phyloP scores from a whole-genome alignment of 148 eudicot genomes.

The Dysphania ambrosioides region DNA sequence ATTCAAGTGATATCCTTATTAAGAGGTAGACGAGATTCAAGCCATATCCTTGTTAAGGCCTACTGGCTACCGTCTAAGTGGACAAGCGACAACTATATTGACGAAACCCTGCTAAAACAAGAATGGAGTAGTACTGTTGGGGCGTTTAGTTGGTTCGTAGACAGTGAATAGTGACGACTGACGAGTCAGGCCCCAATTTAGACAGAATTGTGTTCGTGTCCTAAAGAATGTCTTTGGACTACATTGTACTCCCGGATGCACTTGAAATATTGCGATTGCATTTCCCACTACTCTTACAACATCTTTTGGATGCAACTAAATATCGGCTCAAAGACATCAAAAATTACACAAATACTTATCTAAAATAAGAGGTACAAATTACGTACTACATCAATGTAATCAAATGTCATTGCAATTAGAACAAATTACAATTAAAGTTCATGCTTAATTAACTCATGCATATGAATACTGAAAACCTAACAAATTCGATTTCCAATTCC shows the following conservation, averaged over 20 bases:
- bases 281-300: no score
- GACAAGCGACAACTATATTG: background rate
- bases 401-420: background rate
- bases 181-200: no score
- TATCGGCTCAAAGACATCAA: no score
- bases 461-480: background rate
- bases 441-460: background rate
- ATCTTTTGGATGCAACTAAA: no score
- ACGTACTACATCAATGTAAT: background rate
- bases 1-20: background rate
- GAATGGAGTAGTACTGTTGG: background rate
- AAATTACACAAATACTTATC: no score
- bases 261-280: no score
- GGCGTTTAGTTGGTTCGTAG: no score
- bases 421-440: background rate
- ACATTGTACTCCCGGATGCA: no score
- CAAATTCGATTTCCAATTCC: background rate
- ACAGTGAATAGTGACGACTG: no score
- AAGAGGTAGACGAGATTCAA: background rate
- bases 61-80: background rate
- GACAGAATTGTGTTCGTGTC: no score
- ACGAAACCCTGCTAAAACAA: background rate
- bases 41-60: background rate
- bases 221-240: no score
- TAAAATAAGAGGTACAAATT: no score